Percentiles rank a stretch among this genome's conserved stretches.
These are phyloP conservation scores for Botrytis aclada DNA, from an alignment of 2,329 filamentous ascomycete species.

Conservation along the genomic window DNA sequence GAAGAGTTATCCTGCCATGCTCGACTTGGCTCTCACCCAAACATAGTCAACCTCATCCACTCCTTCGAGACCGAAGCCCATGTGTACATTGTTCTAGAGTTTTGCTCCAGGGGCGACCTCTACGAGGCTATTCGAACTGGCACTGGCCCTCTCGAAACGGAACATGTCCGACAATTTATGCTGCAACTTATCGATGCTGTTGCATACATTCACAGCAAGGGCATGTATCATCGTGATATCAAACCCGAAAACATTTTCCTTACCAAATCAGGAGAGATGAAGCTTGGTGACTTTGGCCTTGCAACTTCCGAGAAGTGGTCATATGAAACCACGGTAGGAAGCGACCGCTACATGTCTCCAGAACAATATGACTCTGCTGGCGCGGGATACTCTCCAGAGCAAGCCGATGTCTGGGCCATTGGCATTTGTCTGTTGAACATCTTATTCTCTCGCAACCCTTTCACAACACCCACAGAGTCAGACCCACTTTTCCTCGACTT, in stretches of 20 bases:
- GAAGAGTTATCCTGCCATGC: slow-evolving; percentile 79
- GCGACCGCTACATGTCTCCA: slow-evolving; percentile 98
- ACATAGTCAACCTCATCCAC: slow-evolving; percentile 89
- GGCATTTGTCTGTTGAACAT: slow-evolving; percentile 96
- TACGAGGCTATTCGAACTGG: slow-evolving; percentile 94
- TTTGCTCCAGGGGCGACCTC: slow-evolving; percentile 89
- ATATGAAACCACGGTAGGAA: slow-evolving; percentile 88
- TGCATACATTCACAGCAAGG: slow-evolving; percentile 84
- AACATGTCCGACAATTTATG: slow-evolving; percentile 98
- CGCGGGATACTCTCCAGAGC: slow-evolving; percentile 84
- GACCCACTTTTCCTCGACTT: slow-evolving; percentile 94
- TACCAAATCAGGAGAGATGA: slow-evolving; percentile 80
- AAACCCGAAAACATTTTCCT: slow-evolving; percentile 99
- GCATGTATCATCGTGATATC: slow-evolving; percentile 95
- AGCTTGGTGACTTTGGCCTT: slow-evolving; percentile 94
- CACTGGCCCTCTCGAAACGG: slow-evolving; percentile 86
- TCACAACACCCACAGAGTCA: slow-evolving; percentile 83
- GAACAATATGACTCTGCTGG: slow-evolving; percentile 92
- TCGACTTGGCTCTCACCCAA: slow-evolving; percentile 73
- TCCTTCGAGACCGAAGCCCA: slow-evolving; percentile 92
- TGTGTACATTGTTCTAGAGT: slow-evolving; percentile 89
- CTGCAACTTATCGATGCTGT: slow-evolving; percentile 87
- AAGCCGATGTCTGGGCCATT: slow-evolving; percentile 96
- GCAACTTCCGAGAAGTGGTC: slow-evolving; percentile 89
- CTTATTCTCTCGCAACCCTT: slow-evolving; percentile 94